Conservation (phyloP, 257 asterid species). For the Anisodus tanguticus region DNA sequence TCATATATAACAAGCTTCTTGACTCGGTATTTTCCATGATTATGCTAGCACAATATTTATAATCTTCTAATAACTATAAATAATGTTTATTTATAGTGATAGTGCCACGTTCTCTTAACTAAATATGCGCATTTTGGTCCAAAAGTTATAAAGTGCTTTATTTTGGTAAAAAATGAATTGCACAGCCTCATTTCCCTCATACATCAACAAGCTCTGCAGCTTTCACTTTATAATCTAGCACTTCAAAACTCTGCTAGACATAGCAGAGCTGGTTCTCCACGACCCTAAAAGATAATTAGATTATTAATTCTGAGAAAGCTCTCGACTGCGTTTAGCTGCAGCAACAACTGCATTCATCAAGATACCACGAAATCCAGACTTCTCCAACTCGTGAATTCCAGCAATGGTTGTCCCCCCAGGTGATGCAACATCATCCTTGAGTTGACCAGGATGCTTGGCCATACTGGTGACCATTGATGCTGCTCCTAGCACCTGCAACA, state of each 20-base stretch:
- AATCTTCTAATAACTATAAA: background rate
- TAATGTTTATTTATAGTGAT: conserved; percentile 15
- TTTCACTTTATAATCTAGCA: background rate
- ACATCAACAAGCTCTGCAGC: background rate
- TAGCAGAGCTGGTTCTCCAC: background rate
- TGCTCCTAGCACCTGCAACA: conserved; percentile 85
- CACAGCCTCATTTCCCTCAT: background rate
- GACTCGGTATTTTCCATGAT: background rate
- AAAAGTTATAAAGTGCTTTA: background rate
- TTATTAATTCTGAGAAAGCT: conserved; percentile 69
- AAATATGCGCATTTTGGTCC: background rate
- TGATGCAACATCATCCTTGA: conserved; percentile 95
- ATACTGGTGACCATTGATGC: conserved; percentile 66
- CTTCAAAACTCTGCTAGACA: conserved; percentile 3
- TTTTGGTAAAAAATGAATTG: conserved; percentile 6
- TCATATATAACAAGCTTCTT: background rate
- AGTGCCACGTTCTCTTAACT: background rate
- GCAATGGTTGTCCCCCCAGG: conserved; percentile 95
- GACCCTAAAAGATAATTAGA: background rate
- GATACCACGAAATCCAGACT: conserved; percentile 84
- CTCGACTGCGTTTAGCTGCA: conserved; percentile 84
- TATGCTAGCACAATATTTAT: background rate
- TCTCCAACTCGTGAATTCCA: conserved; percentile 87
- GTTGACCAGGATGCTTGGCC: conserved; percentile 92
- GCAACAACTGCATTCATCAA: conserved; percentile 94